Percentiles rank a stretch among this genome's conserved stretches.
Conservation (phyloP, 305 asterid species). For the Solanum hybrid region DNA sequence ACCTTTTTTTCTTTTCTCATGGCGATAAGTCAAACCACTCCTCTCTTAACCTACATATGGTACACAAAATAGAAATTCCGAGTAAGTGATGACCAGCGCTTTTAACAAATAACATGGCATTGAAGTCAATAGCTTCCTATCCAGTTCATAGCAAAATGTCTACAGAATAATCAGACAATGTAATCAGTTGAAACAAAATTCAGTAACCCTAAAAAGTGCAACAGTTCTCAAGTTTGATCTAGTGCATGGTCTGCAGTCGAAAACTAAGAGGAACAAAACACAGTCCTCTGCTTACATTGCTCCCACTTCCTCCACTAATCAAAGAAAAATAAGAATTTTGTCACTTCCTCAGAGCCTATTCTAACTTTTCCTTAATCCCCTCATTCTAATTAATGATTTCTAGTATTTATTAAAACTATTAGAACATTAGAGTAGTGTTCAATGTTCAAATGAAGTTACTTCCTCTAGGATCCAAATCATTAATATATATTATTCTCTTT, state of each 20-base stretch:
- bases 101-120: background rate
- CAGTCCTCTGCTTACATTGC: background rate
- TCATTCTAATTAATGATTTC: background rate
- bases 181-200: background rate
- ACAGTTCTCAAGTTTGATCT: background rate
- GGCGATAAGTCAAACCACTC: background rate
- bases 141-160: background rate
- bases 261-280: background rate
- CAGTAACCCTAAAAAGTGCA: background rate
- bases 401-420: background rate
- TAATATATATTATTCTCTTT: background rate
- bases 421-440: background rate
- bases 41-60: background rate
- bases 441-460: background rate
- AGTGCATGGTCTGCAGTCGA: background rate
- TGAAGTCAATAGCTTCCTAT: background rate
- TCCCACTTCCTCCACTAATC: background rate
- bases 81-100: background rate
- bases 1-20: no score
- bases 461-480: background rate
- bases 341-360: background rate
- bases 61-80: background rate
- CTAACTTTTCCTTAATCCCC: background rate
- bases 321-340: background rate
- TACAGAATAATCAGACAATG: background rate